Evolutionary conservation across 805 yeast genomes (phyloP), one percentile per base, ranked within the genome.

Genomic region (Yarrowia sp.): DNA sequence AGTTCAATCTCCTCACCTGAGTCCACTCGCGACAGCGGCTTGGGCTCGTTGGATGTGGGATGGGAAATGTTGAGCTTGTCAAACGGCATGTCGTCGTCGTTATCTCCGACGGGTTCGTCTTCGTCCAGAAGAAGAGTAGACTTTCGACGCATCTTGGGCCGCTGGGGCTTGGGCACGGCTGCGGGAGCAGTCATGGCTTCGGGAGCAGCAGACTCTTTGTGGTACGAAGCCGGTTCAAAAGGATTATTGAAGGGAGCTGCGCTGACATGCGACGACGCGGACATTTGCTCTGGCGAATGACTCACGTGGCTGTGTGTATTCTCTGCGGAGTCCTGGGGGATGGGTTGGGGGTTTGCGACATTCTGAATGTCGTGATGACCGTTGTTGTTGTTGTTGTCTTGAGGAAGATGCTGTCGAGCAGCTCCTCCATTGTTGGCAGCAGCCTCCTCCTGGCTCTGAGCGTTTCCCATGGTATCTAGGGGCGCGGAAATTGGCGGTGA

Each of bases 101-200:
- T 69, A 9, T 68, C 51, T 28, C 63, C 71, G 10, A 32, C 41
- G 16, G 67, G 63, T 7, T 58, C 70, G 32, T 88, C 93, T 66
- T 87, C 92, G 67, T 87, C 92, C 43, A 90, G 80, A 16, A 89
- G 84, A 62, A 89, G 70, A 0, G 95, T 88, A 2, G 92, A 86
- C 74, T 86, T 87, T 68, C 91, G 80, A 70, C 90, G 80, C 30
- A 65, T 38, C 17, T 49, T 65, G 24, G 70, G 59, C 11, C 51
- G 62, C 33, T 40, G 30, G 16, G 62, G 14, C 33, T 21, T 11
- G 36, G 30, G 19, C 1, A 28, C 1, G 38, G 30, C n/a, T 4
- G 5, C 51, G 7, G 63, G 28, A 2, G 11, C 35, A 8, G 61
- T 12, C 24, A 21, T 30, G 14, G 43, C 2, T 6, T 36, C 44